Percentiles rank a stretch among this genome's conserved stretches.
These are phyloP conservation scores for Selenicereus undatus DNA, from an alignment of 148 eudicot species.

Conservation along the genomic window DNA sequence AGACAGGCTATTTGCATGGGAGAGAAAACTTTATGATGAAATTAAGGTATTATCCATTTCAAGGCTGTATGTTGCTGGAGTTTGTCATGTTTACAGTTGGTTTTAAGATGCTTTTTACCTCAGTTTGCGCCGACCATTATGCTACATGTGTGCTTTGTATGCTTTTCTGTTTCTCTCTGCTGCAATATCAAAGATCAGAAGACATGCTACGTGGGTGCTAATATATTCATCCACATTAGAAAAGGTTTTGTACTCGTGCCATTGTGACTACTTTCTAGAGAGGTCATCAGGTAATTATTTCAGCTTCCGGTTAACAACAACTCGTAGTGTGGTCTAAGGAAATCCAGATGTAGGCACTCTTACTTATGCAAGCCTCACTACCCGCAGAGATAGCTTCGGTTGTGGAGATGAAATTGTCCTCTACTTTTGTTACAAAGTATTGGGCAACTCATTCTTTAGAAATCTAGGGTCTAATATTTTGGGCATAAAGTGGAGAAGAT, in stretches of 20 bases:
- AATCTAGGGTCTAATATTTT: background rate
- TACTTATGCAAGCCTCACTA: too few relatives aligned
- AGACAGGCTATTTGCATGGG: constrained; percentile 93
- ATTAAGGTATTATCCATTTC: constrained; percentile 63
- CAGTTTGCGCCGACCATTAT: background rate
- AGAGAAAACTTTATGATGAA: constrained; percentile 89
- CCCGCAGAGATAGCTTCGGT: background rate
- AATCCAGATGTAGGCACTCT: too few relatives aligned
- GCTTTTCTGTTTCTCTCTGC: background rate
- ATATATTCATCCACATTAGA: background rate
- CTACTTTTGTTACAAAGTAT: background rate
- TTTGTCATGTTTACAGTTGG: background rate
- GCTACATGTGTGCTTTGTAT: background rate
- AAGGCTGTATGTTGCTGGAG: background rate
- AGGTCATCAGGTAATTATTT: background rate
- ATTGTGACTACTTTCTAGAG: background rate
- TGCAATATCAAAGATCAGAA: background rate
- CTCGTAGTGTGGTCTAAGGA: too few relatives aligned
- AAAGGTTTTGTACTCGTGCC: background rate
- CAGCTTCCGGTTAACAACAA: background rate
- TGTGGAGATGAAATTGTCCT: background rate
- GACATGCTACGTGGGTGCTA: background rate
- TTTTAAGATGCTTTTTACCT: background rate
- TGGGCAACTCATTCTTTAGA: background rate
- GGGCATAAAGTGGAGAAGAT: background rate